Evolutionary conservation across 805 yeast genomes (phyloP).

Genomic region (Kregervanrija fluxuum): DNA sequence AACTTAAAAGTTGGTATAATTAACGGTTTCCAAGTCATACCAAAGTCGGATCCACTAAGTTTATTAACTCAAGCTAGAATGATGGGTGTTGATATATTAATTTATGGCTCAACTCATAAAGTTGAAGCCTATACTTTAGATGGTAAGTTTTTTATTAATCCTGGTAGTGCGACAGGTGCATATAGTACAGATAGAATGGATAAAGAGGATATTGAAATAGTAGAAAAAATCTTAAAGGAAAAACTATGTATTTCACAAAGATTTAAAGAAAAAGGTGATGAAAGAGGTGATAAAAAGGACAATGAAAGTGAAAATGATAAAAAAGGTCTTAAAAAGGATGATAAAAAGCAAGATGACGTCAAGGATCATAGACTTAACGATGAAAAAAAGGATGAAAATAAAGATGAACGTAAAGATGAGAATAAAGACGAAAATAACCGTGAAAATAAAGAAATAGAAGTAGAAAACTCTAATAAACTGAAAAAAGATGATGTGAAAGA

Average conservation of each 20-base stretch:
- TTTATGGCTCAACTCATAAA: slow-evolving; percentile 91
- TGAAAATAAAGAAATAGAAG: slow-evolving; percentile 12
- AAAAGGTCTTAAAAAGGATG: neutral
- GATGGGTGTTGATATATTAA: slow-evolving; percentile 81
- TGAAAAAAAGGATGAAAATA: neutral
- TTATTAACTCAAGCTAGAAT: slow-evolving; percentile 78
- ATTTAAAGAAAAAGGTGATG: slow-evolving; percentile 7
- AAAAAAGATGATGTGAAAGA: slow-evolving; percentile 2
- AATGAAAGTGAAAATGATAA: neutral
- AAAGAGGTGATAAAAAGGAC: neutral
- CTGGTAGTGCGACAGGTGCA: slow-evolving; percentile 97
- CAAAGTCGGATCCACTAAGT: slow-evolving; percentile 81
- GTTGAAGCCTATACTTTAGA: slow-evolving; percentile 92
- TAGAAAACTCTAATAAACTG: slow-evolving; percentile 3
- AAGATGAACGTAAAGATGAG: slow-evolving; percentile 6
- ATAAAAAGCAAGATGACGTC: neutral
- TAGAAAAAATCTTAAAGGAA: slow-evolving; percentile 25
- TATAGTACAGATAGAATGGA: slow-evolving; percentile 57
- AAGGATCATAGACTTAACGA: neutral
- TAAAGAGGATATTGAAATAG: slow-evolving; percentile 40
- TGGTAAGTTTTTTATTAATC: slow-evolving; percentile 90
- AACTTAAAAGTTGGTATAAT: slow-evolving; percentile 75
- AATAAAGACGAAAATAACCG: slow-evolving; percentile 17
- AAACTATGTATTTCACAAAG: slow-evolving; percentile 7
- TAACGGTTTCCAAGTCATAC: slow-evolving; percentile 77